These are phyloP conservation scores for Salix caprea DNA, from an alignment of 345 rosid genomes.

Conservation along the genomic window DNA sequence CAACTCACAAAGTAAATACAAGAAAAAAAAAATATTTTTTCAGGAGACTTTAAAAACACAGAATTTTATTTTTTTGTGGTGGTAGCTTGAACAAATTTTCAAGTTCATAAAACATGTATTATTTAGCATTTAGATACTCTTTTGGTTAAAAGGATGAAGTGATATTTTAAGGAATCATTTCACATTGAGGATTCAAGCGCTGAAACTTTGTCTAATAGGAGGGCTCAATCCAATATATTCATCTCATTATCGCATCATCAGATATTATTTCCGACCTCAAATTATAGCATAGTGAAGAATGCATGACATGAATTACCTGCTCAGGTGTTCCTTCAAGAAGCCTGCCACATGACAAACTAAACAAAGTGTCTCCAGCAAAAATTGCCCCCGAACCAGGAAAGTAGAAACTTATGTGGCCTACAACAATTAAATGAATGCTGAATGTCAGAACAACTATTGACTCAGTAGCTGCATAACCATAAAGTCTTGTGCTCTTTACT, in stretches of 20 bases:
- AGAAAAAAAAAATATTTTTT: background rate
- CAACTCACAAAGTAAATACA: background rate
- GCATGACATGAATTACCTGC: constrained; percentile 49
- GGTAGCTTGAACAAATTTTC: background rate
- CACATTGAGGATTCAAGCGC: background rate
- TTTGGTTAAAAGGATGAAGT: background rate
- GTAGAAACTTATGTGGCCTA: constrained; percentile 96
- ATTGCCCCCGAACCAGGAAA: constrained; percentile 83
- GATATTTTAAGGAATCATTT: background rate
- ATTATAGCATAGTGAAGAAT: background rate
- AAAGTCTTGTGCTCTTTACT: background rate
- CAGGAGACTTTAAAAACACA: background rate
- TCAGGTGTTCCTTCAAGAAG: constrained; percentile 87
- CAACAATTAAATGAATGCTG: constrained; percentile 13
- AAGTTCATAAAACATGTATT: background rate
- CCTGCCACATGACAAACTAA: constrained; percentile 96
- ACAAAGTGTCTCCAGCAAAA: constrained; percentile 87
- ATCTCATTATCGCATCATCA: background rate
- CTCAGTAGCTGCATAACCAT: background rate
- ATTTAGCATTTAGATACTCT: background rate
- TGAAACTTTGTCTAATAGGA: background rate
- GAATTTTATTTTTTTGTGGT: background rate
- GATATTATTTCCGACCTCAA: background rate
- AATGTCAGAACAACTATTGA: background rate
- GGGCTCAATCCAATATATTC: background rate